phyloP scores from a whole-genome alignment of 305 asterid genomes.

The Solanum hybrid region DNA sequence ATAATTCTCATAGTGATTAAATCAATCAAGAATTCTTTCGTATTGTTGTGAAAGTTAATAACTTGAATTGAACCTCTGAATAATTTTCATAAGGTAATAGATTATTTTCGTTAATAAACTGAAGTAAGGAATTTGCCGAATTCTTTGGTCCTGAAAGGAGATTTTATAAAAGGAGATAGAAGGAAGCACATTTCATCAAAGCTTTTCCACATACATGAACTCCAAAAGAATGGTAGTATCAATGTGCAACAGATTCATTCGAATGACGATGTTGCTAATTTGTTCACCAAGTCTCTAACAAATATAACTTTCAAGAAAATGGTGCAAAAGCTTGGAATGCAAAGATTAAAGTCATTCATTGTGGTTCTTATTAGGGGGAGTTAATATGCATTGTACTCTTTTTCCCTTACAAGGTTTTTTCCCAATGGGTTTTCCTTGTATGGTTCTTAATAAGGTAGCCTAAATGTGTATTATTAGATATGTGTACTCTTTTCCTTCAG shows the following conservation, averaged over 20 bases:
- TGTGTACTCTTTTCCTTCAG: background rate
- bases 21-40: too few relatives aligned
- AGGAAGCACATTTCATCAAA: background rate
- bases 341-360: background rate
- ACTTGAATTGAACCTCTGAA: background rate
- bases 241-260: background rate
- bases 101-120: too few relatives aligned
- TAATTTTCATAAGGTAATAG: background rate
- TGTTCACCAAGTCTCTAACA: too few relatives aligned
- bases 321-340: background rate
- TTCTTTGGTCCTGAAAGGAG: too few relatives aligned
- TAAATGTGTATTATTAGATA: background rate
- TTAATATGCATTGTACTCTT: too few relatives aligned
- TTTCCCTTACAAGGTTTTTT: too few relatives aligned
- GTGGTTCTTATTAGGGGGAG: background rate
- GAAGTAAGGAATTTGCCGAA: too few relatives aligned
- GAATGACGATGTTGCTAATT: too few relatives aligned
- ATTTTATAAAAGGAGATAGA: too few relatives aligned
- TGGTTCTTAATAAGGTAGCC: background rate
- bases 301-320: too few relatives aligned
- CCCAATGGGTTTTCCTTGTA: background rate
- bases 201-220: background rate
- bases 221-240: background rate
- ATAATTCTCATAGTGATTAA: too few relatives aligned
- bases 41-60: background rate